Evolutionary conservation across 2,329 filamentous ascomycete species (phyloP).

Genomic region (Trichophyton mentagrophytes): DNA sequence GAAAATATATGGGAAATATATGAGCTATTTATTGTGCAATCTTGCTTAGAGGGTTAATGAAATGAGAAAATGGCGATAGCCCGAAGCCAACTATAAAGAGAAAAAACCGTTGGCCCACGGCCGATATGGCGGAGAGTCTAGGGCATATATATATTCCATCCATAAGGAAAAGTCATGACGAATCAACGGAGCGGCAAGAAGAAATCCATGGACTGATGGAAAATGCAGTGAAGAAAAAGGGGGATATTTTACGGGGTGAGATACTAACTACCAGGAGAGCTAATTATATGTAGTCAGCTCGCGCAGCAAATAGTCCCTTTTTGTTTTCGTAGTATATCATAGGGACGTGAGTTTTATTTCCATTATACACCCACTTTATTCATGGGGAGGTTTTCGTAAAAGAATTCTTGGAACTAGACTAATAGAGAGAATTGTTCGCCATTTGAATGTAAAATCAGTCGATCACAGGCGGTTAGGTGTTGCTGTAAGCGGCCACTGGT

Average conservation of each 20-base stretch:
- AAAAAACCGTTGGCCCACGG: no score
- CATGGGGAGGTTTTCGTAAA: background rate
- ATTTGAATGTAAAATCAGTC: background rate
- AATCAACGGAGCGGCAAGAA: no score
- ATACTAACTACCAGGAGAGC: background rate
- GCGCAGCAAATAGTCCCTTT: background rate
- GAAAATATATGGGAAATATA: no score
- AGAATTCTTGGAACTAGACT: background rate
- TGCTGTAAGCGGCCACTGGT: conserved; percentile 81
- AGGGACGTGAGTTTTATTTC: background rate
- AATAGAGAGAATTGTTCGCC: background rate
- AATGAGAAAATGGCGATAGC: no score
- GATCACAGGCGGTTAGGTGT: conserved; percentile 68
- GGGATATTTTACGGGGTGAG: background rate
- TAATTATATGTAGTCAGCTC: background rate
- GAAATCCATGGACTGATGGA: no score
- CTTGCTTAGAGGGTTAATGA: no score
- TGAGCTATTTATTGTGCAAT: no score
- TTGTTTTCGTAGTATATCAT: background rate
- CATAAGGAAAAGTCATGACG: no score
- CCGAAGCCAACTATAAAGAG: no score
- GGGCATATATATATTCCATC: no score
- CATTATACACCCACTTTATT: background rate
- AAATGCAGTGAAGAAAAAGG: background rate
- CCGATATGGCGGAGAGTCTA: no score